phyloP scores from a whole-genome alignment of 768 basidiomycete genomes.

The Termitomyces sp. region DNA sequence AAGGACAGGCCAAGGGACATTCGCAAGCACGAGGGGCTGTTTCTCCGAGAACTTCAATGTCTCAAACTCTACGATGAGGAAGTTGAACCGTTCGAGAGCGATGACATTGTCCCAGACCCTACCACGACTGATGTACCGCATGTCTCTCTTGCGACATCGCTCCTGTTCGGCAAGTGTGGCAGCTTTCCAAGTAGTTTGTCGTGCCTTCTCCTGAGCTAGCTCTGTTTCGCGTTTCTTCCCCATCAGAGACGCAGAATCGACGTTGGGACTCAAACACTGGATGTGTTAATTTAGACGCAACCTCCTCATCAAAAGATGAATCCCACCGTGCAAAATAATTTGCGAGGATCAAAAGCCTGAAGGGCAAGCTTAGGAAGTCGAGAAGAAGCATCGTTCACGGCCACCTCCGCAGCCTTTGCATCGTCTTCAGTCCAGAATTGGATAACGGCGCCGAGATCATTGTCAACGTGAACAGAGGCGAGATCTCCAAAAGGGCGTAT shows the following conservation, averaged over 20 bases:
- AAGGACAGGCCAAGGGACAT: conserved; percentile 17
- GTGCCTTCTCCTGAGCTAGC: not conserved
- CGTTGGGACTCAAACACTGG: conserved; percentile 1
- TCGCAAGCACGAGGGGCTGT: conserved; percentile 14
- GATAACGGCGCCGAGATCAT: not conserved
- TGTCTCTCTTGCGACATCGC: conserved; percentile 13
- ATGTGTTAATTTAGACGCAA: not conserved
- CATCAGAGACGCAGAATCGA: not conserved
- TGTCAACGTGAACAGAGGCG: not conserved
- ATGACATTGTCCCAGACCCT: not conserved
- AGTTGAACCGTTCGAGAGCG: conserved; percentile 4
- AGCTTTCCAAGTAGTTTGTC: conserved; percentile 7
- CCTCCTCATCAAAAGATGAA: not conserved
- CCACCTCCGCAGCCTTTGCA: not conserved
- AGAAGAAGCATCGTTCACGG: not conserved
- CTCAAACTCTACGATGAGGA: conserved; percentile 10
- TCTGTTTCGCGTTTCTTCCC: not conserved
- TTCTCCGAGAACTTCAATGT: conserved; percentile 19
- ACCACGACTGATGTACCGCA: not conserved
- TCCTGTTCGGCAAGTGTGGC: not conserved
- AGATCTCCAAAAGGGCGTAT: conserved; percentile 3
- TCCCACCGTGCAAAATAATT: not conserved
- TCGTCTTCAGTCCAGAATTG: conserved; percentile 7
- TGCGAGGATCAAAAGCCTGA: not conserved
- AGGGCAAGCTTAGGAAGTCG: not conserved